Evolutionary conservation across 1,284 basidiomycete species (phyloP).

Genomic region (Mycosarcoma mackinlayi): DNA sequence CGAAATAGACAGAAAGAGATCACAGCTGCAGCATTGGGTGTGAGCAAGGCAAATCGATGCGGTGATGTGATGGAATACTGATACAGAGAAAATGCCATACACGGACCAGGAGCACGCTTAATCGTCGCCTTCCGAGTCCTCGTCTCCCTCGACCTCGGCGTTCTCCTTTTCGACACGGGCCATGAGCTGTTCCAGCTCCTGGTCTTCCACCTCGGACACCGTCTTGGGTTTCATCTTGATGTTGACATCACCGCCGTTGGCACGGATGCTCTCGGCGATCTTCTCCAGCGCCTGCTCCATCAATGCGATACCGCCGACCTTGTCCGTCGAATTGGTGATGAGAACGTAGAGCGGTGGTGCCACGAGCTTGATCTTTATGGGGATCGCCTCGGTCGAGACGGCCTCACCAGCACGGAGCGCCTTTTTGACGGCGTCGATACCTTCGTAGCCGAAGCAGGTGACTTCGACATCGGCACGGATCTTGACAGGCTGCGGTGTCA

Average conservation of each 20-base stretch:
- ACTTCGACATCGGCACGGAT: conserved; percentile 97
- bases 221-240: conserved; percentile 89
- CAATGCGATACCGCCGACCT: conserved; percentile 90
- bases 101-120: conserved; percentile 5
- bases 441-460: conserved; percentile 94
- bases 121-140: conserved; percentile 57
- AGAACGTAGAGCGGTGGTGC: conserved; percentile 96
- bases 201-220: conserved; percentile 67
- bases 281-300: conserved; percentile 92
- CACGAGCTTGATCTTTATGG: conserved; percentile 96
- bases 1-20: neutral
- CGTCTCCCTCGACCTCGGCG: conserved; percentile 68
- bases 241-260: conserved; percentile 78
- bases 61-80: conserved; percentile 6
- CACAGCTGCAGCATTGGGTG: neutral
- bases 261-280: conserved; percentile 87
- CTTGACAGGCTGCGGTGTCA: conserved; percentile 99
- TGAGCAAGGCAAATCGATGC: neutral
- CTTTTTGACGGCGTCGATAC: conserved; percentile 97
- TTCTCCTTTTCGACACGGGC: conserved; percentile 68
- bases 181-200: conserved; percentile 68
- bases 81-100: conserved; percentile 10
- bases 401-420: conserved; percentile 88
- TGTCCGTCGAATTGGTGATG: conserved; percentile 95
- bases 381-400: conserved; percentile 87